Percentiles rank a stretch among this genome's conserved stretches.
Evolutionary conservation across 768 basidiomycete species (phyloP).

Genomic region (Mrakia frigida): DNA sequence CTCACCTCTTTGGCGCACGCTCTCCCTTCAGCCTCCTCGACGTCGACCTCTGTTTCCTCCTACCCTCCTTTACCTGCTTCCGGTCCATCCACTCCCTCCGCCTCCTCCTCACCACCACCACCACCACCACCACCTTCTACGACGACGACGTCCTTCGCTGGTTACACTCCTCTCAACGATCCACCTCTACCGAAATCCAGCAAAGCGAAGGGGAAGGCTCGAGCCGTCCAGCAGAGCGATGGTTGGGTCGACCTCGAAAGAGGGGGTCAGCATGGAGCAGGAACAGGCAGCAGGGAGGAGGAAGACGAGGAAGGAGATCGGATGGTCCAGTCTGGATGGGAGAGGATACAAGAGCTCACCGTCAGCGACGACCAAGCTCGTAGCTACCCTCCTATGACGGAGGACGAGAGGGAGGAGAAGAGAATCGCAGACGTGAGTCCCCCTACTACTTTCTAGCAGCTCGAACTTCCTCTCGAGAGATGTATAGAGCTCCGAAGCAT

Average conservation of each 20-base stretch:
- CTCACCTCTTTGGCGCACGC: neutral
- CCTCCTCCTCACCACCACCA: neutral
- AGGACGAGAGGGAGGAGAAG: conserved; percentile 24
- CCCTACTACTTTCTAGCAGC: neutral
- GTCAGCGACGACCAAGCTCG: neutral
- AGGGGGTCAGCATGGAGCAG: neutral
- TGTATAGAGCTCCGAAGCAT: no score
- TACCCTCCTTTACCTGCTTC: conserved; percentile 1
- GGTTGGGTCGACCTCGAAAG: conserved; percentile 25
- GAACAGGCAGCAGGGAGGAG: neutral
- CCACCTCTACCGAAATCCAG: conserved; percentile 1
- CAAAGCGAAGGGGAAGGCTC: conserved; percentile 27
- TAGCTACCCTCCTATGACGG: neutral
- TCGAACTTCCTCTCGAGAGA: neutral
- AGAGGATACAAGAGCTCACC: conserved; percentile 9
- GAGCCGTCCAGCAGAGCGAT: neutral
- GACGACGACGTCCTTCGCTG: neutral
- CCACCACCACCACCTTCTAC: neutral
- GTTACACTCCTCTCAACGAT: conserved; percentile 21
- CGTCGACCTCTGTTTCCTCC: neutral
- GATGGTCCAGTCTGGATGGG: conserved; percentile 17
- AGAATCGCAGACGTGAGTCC: conserved; percentile 23
- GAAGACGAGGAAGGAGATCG: neutral
- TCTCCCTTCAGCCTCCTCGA: neutral
- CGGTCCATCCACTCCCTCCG: conserved; percentile 9